A percentile compares a stretch with the other conserved stretches of the same genome.
These are phyloP conservation scores for Trifolium fragiferum DNA, from an alignment of 306 rosid genomes.

Conservation along the genomic window DNA sequence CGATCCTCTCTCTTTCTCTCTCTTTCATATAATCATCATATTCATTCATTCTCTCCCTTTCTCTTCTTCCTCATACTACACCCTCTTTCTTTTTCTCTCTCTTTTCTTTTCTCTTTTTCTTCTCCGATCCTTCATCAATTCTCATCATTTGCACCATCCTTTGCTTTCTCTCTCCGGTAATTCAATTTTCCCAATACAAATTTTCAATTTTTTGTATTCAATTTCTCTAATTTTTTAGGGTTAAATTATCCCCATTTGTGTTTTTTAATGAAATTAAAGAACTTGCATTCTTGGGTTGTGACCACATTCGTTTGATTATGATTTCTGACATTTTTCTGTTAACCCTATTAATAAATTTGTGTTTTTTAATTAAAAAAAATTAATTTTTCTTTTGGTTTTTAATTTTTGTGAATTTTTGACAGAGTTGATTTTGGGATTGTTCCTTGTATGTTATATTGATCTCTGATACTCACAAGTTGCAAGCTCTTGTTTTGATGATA, in stretches of 20 bases:
- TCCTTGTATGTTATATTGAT: slow-evolving; percentile 42
- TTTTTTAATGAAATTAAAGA: slow-evolving; percentile 39
- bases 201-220: background rate
- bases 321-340: slow-evolving; percentile 26
- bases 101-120: slow-evolving; percentile 30
- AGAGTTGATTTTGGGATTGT: slow-evolving; percentile 44
- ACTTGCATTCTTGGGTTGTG: slow-evolving; percentile 48
- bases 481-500: slow-evolving; percentile 57
- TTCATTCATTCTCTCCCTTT: slow-evolving; percentile 43
- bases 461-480: slow-evolving; percentile 47
- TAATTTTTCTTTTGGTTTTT: background rate
- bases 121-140: slow-evolving; percentile 47
- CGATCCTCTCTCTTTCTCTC: slow-evolving; percentile 45
- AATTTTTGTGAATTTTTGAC: slow-evolving; percentile 25
- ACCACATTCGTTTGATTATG: slow-evolving; percentile 41
- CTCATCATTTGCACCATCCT: slow-evolving; percentile 46
- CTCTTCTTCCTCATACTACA: slow-evolving; percentile 40
- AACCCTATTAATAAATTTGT: slow-evolving; percentile 23
- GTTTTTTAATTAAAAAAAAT: background rate
- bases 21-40: slow-evolving; percentile 23
- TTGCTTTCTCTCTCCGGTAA: slow-evolving; percentile 39
- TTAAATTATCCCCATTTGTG: slow-evolving; percentile 31
- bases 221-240: slow-evolving; percentile 50
- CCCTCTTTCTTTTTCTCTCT: slow-evolving; percentile 44
- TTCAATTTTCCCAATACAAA: background rate